phyloP scores from a whole-genome alignment of 1,284 basidiomycete genomes.

The Lignosus rhinocerotis region DNA sequence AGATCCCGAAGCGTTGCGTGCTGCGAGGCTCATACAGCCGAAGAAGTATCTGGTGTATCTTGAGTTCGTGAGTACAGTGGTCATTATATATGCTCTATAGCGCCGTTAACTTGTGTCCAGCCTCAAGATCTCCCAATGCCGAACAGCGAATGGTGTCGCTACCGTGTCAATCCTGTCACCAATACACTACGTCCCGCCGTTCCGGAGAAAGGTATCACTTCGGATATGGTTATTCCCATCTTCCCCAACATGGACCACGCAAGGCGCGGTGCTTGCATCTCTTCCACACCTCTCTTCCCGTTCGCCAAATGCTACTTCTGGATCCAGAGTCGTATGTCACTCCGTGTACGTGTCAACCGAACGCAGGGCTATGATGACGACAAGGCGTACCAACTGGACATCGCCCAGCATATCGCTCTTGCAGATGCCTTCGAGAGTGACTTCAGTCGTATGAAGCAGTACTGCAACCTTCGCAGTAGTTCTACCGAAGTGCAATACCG shows the following conservation, averaged over 20 bases:
- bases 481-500: not conserved
- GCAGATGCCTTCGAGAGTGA: not conserved
- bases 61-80: not conserved
- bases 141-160: conserved; percentile 5
- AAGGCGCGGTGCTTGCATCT: not conserved
- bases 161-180: conserved; percentile 1
- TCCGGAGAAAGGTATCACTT: not conserved
- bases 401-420: conserved; percentile 5
- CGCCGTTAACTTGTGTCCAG: not conserved
- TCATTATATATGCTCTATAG: not conserved
- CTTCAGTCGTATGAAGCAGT: not conserved
- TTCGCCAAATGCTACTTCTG: conserved; percentile 13
- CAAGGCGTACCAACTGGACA: not conserved
- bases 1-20: not conserved
- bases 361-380: not conserved
- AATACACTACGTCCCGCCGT: not conserved
- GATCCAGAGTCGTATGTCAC: not conserved
- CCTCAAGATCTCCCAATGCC: conserved; percentile 7
- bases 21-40: not conserved
- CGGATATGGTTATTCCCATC: conserved; percentile 12
- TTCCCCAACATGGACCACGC: conserved; percentile 3
- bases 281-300: conserved; percentile 1
- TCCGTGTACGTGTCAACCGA: conserved; percentile 6
- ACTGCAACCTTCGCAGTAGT: not conserved
- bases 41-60: conserved; percentile 12